Percentiles rank a stretch among this genome's conserved stretches.
Conservation (phyloP, 495 filamentous ascomycete genomes). For the Trichoderma reesei region DNA sequence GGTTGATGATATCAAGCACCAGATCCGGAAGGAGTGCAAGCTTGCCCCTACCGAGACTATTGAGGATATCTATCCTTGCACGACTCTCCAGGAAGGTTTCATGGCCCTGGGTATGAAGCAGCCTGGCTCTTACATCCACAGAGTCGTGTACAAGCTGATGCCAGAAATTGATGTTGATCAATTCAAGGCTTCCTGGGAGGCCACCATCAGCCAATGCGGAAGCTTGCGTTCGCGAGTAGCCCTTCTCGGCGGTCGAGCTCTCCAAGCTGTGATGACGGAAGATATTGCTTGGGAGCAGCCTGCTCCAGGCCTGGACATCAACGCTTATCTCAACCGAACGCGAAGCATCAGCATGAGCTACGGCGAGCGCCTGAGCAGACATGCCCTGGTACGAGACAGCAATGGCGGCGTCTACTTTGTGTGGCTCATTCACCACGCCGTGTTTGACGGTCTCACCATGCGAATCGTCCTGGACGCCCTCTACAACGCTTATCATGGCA, state of each 20-base stretch:
- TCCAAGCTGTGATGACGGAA: constrained; percentile 18
- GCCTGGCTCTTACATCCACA: constrained; percentile 30
- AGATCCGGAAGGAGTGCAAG: constrained; percentile 1
- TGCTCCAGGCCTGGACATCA: background rate
- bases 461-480: constrained; percentile 1
- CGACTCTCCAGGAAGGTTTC: constrained; percentile 44
- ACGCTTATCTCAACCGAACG: background rate
- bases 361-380: constrained; percentile 6
- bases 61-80: constrained; percentile 36
- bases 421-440: constrained; percentile 2
- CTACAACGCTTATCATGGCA: background rate
- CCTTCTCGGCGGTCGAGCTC: constrained; percentile 11
- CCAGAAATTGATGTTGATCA: constrained; percentile 28
- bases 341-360: constrained; percentile 9
- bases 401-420: constrained; percentile 14
- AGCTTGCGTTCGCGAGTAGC: constrained; percentile 51
- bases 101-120: constrained; percentile 34
- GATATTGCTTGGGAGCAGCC: background rate
- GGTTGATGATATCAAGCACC: background rate
- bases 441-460: constrained; percentile 5
- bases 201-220: constrained; percentile 42
- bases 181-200: constrained; percentile 41
- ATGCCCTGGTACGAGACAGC: constrained; percentile 5
- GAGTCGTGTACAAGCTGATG: constrained; percentile 34
- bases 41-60: background rate